Conservation (phyloP, 495 filamentous ascomycete species). For the Trichocladium uniseriatum region DNA sequence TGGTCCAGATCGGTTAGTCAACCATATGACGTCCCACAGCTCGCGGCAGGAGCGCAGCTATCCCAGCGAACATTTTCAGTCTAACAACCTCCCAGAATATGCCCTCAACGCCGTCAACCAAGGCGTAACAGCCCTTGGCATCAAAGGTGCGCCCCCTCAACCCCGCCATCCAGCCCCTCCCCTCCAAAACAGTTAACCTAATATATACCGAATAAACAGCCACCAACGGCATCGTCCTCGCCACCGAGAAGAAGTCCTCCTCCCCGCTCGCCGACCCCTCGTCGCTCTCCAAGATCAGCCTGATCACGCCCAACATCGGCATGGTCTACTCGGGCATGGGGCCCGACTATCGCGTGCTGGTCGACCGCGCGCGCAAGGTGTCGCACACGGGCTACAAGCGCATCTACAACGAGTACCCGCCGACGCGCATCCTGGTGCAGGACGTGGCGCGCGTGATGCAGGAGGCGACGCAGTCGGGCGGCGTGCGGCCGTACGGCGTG, state of each 20-base stretch:
- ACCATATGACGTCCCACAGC: background rate
- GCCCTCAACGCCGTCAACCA: constrained; percentile 98
- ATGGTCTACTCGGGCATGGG: constrained; percentile 99
- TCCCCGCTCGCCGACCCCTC: constrained; percentile 88
- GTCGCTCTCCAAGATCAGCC: constrained; percentile 93
- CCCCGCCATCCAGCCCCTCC: constrained; percentile 1
- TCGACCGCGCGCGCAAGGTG: constrained; percentile 95
- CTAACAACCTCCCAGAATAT: constrained; percentile 62
- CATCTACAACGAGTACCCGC: constrained; percentile 99
- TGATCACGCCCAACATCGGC: constrained; percentile 97
- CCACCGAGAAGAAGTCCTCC: constrained; percentile 98
- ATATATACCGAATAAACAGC: constrained; percentile 40
- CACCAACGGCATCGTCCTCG: constrained; percentile 97
- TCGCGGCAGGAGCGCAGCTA: background rate
- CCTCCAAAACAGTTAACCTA: background rate
- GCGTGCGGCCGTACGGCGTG: constrained; percentile 96
- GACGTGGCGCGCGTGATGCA: constrained; percentile 98
- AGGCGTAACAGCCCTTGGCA: constrained; percentile 94
- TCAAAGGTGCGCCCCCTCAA: constrained; percentile 63
- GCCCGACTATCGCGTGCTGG: constrained; percentile 93
- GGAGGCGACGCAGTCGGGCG: constrained; percentile 94
- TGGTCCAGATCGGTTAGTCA: constrained; percentile 68
- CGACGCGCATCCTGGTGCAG: constrained; percentile 95
- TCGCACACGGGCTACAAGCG: constrained; percentile 99
- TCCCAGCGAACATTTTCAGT: background rate